Percentiles rank a stretch among this genome's conserved stretches.
phyloP scores from a whole-genome alignment of 1,284 basidiomycete genomes.

The Marasmius oreades region DNA sequence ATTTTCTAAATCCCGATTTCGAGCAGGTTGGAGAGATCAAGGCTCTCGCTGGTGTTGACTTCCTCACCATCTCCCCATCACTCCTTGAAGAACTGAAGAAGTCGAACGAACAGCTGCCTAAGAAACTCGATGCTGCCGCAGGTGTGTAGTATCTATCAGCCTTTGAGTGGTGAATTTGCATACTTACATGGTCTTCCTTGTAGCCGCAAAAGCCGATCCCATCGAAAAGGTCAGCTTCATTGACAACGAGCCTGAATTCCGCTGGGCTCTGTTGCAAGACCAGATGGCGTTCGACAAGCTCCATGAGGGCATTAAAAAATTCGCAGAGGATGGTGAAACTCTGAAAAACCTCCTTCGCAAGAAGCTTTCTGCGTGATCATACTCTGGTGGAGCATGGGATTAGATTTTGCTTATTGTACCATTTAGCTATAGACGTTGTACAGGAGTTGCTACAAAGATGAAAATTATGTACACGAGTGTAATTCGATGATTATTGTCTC shows the following conservation, averaged over 20 bases:
- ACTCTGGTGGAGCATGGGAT: background rate
- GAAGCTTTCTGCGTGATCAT: conserved; percentile 63
- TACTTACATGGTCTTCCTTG: conserved; percentile 37
- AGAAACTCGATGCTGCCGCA: conserved; percentile 73
- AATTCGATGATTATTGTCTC: too few relatives aligned
- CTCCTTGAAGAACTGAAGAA: conserved; percentile 93
- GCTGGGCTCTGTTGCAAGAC: conserved; percentile 89
- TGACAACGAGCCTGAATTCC: conserved; percentile 94
- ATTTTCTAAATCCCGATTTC: conserved; percentile 17
- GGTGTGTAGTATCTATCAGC: conserved; percentile 46
- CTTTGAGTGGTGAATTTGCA: too few relatives aligned
- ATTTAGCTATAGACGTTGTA: background rate
- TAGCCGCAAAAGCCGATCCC: conserved; percentile 55
- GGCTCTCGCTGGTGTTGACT: conserved; percentile 93
- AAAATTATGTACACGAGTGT: too few relatives aligned
- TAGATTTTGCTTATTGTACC: background rate
- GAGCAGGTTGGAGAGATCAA: conserved; percentile 85
- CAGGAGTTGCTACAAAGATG: too few relatives aligned
- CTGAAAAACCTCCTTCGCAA: conserved; percentile 82
- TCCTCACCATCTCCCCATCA: conserved; percentile 90
- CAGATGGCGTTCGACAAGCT: conserved; percentile 95
- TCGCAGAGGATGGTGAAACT: conserved; percentile 91
- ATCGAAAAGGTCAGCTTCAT: conserved; percentile 84
- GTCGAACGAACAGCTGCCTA: conserved; percentile 74
- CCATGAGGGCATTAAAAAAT: conserved; percentile 96